Conservation (phyloP, 1,284 basidiomycete genomes). For the Rhodotorula sp. region DNA sequence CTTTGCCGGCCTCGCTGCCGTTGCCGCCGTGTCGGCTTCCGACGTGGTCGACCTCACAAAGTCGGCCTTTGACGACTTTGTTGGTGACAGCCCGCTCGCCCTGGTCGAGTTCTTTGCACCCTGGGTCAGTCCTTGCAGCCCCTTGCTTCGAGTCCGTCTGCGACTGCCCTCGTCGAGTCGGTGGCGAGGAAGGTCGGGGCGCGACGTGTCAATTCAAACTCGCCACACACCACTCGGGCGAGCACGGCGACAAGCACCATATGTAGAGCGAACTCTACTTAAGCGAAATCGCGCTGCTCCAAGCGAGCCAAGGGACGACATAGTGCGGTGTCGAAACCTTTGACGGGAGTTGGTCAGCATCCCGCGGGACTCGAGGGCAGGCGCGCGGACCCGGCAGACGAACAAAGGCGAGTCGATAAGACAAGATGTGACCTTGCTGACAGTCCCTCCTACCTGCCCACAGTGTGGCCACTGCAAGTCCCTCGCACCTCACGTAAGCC, state of each 20-base stretch:
- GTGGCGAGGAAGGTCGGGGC: not conserved
- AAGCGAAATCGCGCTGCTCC: too few species aligned
- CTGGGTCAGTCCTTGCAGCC: slow-evolving; percentile 57
- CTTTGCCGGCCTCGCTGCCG: slow-evolving; percentile 24
- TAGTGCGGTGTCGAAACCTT: too few species aligned
- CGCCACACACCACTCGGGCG: too few species aligned
- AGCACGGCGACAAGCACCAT: too few species aligned
- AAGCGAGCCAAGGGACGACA: too few species aligned
- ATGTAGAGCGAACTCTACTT: too few species aligned
- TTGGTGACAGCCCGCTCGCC: slow-evolving; percentile 68
- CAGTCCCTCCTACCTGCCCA: not conserved
- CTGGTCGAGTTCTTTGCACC: slow-evolving; percentile 96
- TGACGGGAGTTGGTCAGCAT: too few species aligned
- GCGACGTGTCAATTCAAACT: not conserved
- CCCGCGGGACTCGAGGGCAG: too few species aligned
- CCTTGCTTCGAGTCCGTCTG: not conserved
- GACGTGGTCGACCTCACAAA: slow-evolving; percentile 43
- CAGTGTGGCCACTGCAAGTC: slow-evolving; percentile 17
- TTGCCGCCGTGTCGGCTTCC: slow-evolving; percentile 17
- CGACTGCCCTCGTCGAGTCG: not conserved
- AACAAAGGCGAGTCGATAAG: too few species aligned
- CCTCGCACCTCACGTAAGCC: slow-evolving; percentile 47
- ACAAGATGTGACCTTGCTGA: not conserved
- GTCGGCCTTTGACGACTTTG: slow-evolving; percentile 65
- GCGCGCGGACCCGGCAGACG: too few species aligned